Base-by-base conservation (phyloP, 371 early-diverging fungal genomes). In the Nematocida homosporus region DNA sequence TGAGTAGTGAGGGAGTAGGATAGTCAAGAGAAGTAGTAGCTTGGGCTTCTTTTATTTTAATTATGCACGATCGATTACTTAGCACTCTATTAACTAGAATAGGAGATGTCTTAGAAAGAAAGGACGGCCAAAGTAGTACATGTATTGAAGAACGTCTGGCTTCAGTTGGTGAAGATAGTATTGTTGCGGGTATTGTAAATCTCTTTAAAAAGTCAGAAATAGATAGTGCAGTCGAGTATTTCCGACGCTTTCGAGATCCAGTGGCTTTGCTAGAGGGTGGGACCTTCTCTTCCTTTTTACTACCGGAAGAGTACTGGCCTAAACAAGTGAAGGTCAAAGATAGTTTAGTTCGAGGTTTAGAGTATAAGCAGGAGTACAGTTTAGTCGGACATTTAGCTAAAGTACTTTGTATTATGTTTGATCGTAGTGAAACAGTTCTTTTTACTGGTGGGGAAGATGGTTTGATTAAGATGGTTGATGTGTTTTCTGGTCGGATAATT, bases 361-460 rank as follows among this genome's bases (percentile, higher is more conserved):
- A 20, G 29, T 35, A 32, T 34, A 52, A 51, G 41, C 13, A 16
- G 30, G 40, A 44, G 6, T 63, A 63, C 34, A 6, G n/a, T 20
- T 18, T 57, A n/a, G 27, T 78, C 1, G 83, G 82, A 8, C 84
- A 84, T 65, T 77, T 79, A 27, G 65, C 81, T 18, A 77, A 78
- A 61, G 66, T 82, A 16, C 80, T 78, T 2, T 67, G 84, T 20
- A 60, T 84, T 20, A 47, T 75, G 37, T 78, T 78, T 47, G 82
- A 82, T 65, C 64, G 81, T 23, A 77, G 66, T 25, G 63, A 68
- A 35, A 77, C 78, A n/a, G 65, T 81, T 40, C 52, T 81, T 25
- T 78, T 83, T 59, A 66, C 81, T 3, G 82, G 79, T 38, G 78
- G 81, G 27, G 72, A 75, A 59, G 85, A 84, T 65, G 83, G 83